phyloP scores from a whole-genome alignment of 2,329 filamentous ascomycete genomes.

The Aspergillus hortae region DNA sequence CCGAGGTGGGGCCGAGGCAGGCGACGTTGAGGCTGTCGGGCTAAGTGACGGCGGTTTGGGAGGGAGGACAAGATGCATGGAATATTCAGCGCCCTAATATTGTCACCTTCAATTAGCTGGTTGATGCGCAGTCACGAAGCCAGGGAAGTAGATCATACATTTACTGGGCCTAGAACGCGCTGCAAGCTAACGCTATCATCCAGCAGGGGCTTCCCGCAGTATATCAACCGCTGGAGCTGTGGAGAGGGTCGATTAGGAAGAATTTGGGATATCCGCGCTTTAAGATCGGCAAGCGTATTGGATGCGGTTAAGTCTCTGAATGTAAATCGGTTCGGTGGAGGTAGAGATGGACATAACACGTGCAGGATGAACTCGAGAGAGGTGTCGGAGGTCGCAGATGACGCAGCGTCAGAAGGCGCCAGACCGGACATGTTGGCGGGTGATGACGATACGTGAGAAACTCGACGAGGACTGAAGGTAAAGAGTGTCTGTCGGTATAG shows the following conservation, averaged over 20 bases:
- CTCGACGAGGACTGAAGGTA: too few species aligned
- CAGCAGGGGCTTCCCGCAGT: slow-evolving; percentile 52
- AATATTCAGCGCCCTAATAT: slow-evolving; percentile 24
- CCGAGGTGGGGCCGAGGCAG: background rate
- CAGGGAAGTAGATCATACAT: slow-evolving; percentile 37
- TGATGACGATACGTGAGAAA: too few species aligned
- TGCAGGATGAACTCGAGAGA: slow-evolving; percentile 28
- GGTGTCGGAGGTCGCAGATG: background rate
- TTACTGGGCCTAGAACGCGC: slow-evolving; percentile 48
- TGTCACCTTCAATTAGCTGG: slow-evolving; percentile 4
- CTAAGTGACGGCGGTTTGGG: slow-evolving; percentile 25
- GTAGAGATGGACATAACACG: slow-evolving; percentile 40
- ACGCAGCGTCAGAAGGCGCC: slow-evolving; percentile 1
- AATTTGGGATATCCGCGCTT: slow-evolving; percentile 47
- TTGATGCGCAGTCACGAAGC: background rate
- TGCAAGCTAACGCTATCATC: slow-evolving; percentile 48
- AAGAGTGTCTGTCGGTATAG: too few species aligned
- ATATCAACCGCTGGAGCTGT: slow-evolving; percentile 55
- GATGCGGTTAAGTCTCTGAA: slow-evolving; percentile 34
- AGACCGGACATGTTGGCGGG: slow-evolving; percentile 9
- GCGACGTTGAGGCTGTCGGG: slow-evolving; percentile 4
- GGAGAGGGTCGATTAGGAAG: slow-evolving; percentile 46
- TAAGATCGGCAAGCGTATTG: slow-evolving; percentile 52
- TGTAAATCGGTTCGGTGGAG: slow-evolving; percentile 34
- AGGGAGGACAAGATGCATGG: slow-evolving; percentile 43